Evolutionary conservation across 345 rosid species (phyloP).

Genomic region (Eucalyptus regnans): DNA sequence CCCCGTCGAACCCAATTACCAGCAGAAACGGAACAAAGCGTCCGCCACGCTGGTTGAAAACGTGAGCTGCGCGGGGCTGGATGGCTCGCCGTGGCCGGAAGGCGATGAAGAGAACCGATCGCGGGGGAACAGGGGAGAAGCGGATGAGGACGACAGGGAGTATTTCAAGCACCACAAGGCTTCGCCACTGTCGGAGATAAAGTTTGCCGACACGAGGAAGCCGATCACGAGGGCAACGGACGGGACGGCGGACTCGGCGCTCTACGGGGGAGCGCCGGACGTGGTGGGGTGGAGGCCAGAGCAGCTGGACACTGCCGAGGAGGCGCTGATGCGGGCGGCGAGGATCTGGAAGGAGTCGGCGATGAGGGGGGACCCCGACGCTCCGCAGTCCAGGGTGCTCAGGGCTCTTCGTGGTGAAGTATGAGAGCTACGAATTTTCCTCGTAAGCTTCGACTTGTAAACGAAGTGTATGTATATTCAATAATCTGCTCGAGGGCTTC

Average conservation of each 20-base stretch:
- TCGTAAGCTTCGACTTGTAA: background rate
- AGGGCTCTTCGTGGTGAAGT: slow-evolving; percentile 58
- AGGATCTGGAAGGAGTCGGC: slow-evolving; percentile 54
- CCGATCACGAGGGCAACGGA: slow-evolving; percentile 67
- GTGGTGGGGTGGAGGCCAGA: slow-evolving; percentile 60
- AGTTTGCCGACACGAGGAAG: slow-evolving; percentile 65
- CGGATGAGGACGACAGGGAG: slow-evolving; percentile 23
- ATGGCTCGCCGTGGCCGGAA: slow-evolving; percentile 41
- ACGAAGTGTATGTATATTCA: background rate
- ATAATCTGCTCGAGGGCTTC: background rate
- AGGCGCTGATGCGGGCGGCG: slow-evolving; percentile 39
- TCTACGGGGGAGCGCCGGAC: slow-evolving; percentile 5
- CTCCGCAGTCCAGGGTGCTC: slow-evolving; percentile 51
- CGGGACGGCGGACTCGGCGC: slow-evolving; percentile 11
- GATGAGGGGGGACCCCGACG: slow-evolving; percentile 67
- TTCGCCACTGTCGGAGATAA: slow-evolving; percentile 55
- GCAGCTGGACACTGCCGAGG: slow-evolving; percentile 81
- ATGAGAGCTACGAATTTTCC: background rate
- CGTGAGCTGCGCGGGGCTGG: slow-evolving; percentile 41
- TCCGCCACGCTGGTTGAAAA: background rate
- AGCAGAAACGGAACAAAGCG: slow-evolving; percentile 28
- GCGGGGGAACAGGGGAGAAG: background rate
- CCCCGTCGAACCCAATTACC: slow-evolving; percentile 28
- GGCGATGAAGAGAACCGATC: background rate
- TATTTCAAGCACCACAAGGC: slow-evolving; percentile 50